Conservation (phyloP, 352 stramenopile genomes). For the Pythium dissotocum region DNA sequence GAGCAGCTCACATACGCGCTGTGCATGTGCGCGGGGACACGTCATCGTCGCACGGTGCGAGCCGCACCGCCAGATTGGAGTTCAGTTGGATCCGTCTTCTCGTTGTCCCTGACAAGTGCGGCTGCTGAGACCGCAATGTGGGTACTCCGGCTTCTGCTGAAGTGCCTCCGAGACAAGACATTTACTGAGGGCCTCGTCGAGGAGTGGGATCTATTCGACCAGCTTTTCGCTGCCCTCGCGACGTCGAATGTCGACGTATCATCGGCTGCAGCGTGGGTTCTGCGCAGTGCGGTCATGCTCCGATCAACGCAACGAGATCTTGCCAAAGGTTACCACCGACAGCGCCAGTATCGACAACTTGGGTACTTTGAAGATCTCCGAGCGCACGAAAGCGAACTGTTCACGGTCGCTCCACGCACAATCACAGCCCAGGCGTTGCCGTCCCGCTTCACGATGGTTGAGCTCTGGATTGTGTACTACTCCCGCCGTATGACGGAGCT, state of each 20-base stretch:
- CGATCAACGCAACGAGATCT: conserved; percentile 9
- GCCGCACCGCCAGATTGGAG: conserved; percentile 4
- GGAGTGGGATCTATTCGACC: conserved; percentile 23
- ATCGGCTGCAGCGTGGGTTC: conserved; percentile 3
- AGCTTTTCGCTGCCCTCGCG: conserved; percentile 19
- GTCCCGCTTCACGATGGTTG: conserved; percentile 12
- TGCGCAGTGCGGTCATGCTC: conserved; percentile 10
- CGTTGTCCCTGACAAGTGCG: neutral
- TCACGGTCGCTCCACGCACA: neutral
- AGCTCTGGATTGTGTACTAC: conserved; percentile 23
- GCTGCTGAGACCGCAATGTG: conserved; percentile 16
- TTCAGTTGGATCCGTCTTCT: conserved; percentile 8
- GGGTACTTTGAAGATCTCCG: conserved; percentile 13
- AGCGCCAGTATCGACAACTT: conserved; percentile 12
- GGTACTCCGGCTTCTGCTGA: conserved; percentile 8
- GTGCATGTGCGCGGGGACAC: conserved; percentile 1
- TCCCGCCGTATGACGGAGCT: neutral
- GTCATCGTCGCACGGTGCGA: conserved; percentile 1
- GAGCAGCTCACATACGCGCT: conserved; percentile 10
- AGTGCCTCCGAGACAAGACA: conserved; percentile 12
- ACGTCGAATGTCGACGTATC: conserved; percentile 14
- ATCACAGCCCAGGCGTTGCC: neutral
- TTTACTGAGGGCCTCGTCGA: conserved; percentile 5
- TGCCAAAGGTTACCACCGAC: neutral
- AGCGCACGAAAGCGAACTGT: conserved; percentile 6